These are phyloP conservation scores for Candida morakotiae DNA, from an alignment of 805 yeast genomes.

Conservation along the genomic window DNA sequence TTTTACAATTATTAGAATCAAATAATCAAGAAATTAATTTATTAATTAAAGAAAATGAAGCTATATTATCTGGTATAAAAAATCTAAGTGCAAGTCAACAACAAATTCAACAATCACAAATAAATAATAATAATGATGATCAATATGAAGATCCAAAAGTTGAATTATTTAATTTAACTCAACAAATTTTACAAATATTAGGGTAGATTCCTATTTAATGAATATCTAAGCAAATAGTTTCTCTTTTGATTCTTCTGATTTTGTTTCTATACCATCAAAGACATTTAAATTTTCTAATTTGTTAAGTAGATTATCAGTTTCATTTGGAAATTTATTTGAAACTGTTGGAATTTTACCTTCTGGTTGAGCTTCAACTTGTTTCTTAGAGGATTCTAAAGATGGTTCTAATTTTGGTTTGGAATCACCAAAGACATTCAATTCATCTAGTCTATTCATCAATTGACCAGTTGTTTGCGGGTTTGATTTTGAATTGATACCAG, in stretches of 20 bases:
- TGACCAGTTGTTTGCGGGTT: no score
- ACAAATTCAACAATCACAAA: constrained; percentile 20
- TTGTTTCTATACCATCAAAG: no score
- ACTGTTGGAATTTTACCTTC: no score
- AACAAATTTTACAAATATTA: constrained; percentile 57
- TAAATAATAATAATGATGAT: constrained; percentile 25
- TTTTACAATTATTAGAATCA: constrained; percentile 86
- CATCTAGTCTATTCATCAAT: no score
- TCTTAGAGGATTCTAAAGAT: no score
- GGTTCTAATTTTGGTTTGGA: no score
- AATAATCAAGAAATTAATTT: constrained; percentile 61
- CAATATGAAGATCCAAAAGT: constrained; percentile 58
- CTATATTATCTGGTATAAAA: constrained; percentile 52
- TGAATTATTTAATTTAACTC: constrained; percentile 62
- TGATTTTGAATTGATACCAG: no score
- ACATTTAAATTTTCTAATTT: no score
- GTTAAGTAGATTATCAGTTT: no score
- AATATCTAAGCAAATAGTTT: constrained; percentile 8
- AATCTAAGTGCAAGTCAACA: constrained; percentile 40
- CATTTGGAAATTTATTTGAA: no score
- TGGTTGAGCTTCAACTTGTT: no score
- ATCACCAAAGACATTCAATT: no score
- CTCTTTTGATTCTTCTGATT: constrained; percentile 2
- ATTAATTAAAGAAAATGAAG: constrained; percentile 51
- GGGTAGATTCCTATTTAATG: constrained; percentile 19